Evolutionary conservation across 2,329 filamentous ascomycete species (phyloP), one percentile per base, ranked within the genome.

Genomic region (Arachnomyces sp.): DNA sequence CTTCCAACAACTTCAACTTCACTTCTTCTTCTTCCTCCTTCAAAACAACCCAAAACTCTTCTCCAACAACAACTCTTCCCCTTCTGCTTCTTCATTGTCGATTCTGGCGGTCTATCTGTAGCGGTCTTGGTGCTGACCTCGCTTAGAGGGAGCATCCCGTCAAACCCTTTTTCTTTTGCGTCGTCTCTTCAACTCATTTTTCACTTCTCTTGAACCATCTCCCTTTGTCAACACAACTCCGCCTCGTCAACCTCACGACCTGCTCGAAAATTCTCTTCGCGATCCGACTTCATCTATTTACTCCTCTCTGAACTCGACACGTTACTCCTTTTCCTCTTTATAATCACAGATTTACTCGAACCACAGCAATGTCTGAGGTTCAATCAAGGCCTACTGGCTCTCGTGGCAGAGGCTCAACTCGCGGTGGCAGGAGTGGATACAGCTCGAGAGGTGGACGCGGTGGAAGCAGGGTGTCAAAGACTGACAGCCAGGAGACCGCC

Each of bases 321-420:
- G 18, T 9, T 28, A 28, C 25, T 34, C 28, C 25, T 31, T 28
- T n/a, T 31, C 38, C 38, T 49, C 48, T 49, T 46, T 42, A 40
- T 36, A 49, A 66, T 60, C 59, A 63, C 64, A 63, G 54, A 25
- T 25, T 25, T 25, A 25, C 58, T n/a, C 60, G 43, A 49, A 57
- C 63, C 58, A 68, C 65, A 63, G 68, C 64, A 71, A 96, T 96
- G 92, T 94, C 92, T 77, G 90, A 96, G 78, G 79, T 85, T 72
- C 83, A 88, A 75, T 77, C 83, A 70, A 79, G 89, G 76, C 77
- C 84, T 64, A 76, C 81, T 66, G 80, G 85, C 70, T 80, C 73
- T 52, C 86, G 90, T 71, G 89, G 90, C 70, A 84, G 92, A 78
- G 87, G 86, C 72, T 83, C 87, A 65, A 77, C 81, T 67, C 83